phyloP scores from a whole-genome alignment of 768 basidiomycete genomes.

The Gelatoporia subvermispora region DNA sequence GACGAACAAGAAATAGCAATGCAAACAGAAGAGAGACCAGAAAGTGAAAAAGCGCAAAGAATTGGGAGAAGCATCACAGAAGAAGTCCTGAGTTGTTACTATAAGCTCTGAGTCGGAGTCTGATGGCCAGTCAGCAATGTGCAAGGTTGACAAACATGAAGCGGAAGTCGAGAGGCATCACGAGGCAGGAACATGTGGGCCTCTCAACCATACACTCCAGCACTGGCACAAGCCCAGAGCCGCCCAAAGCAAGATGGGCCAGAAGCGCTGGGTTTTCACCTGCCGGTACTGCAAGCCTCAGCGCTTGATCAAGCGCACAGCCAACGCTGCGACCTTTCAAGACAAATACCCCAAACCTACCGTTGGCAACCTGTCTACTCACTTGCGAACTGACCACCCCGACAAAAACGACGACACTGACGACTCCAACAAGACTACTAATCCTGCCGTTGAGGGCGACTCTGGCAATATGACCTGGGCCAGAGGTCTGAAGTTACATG shows the following conservation, averaged over 20 bases:
- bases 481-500: not conserved
- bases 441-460: too few species aligned
- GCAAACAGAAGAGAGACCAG: too few species aligned
- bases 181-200: not conserved
- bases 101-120: too few species aligned
- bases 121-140: too few species aligned
- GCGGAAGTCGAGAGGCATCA: too few species aligned
- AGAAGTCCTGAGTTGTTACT: too few species aligned
- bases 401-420: too few species aligned
- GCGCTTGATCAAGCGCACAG: not conserved
- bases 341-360: not conserved
- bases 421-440: too few species aligned
- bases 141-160: too few species aligned
- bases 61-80: too few species aligned
- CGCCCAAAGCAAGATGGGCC: not conserved
- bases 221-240: not conserved
- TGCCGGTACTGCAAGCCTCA: conserved; percentile 1
- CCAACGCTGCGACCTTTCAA: not conserved
- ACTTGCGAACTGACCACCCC: not conserved
- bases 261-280: not conserved
- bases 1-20: too few species aligned
- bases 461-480: not conserved
- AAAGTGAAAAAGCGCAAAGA: too few species aligned
- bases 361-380: conserved; percentile 1
- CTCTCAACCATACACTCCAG: not conserved